Evolutionary conservation across 768 basidiomycete genomes (phyloP).

Genomic region (Suillus brevipes): DNA sequence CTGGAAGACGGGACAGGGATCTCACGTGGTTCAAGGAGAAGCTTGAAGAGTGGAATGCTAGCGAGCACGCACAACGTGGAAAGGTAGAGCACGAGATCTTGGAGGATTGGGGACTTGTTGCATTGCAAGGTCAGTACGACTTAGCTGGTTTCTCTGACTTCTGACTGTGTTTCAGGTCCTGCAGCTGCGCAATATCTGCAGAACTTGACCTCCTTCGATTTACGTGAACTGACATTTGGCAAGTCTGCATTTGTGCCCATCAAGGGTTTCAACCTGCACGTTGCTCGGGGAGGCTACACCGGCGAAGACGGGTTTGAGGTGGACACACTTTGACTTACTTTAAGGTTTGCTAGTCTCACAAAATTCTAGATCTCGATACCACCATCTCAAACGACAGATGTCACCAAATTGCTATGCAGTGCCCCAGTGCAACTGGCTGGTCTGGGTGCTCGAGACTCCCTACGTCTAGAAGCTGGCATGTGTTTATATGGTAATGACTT

Average conservation of each 20-base stretch:
- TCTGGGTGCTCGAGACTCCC: constrained; percentile 87
- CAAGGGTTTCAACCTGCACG: constrained; percentile 62
- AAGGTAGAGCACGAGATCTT: constrained; percentile 80
- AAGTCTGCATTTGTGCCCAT: constrained; percentile 79
- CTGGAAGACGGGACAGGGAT: constrained; percentile 81
- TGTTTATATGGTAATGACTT: constrained; percentile 95
- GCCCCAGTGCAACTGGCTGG: constrained; percentile 80
- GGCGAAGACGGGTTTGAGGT: constrained; percentile 99
- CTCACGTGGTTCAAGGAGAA: constrained; percentile 72
- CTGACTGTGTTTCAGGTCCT: constrained; percentile 54
- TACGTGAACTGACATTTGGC: constrained; percentile 78
- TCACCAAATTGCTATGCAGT: constrained; percentile 62
- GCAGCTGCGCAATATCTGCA: constrained; percentile 81
- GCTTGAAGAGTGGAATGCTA: constrained; percentile 76
- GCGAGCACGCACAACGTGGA: constrained; percentile 47
- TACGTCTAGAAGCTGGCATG: constrained; percentile 96
- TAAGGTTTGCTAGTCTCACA: constrained; percentile 5
- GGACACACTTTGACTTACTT: constrained; percentile 16
- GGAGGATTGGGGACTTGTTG: constrained; percentile 84
- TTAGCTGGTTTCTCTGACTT: not conserved
- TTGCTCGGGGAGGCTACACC: constrained; percentile 95
- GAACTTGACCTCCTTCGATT: constrained; percentile 69
- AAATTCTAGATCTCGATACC: constrained; percentile 79
- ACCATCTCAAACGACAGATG: constrained; percentile 68
- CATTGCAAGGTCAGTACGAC: constrained; percentile 70